Base-by-base conservation (phyloP, 73 alveolate genomes). In the Paramecium bursaria region DNA sequence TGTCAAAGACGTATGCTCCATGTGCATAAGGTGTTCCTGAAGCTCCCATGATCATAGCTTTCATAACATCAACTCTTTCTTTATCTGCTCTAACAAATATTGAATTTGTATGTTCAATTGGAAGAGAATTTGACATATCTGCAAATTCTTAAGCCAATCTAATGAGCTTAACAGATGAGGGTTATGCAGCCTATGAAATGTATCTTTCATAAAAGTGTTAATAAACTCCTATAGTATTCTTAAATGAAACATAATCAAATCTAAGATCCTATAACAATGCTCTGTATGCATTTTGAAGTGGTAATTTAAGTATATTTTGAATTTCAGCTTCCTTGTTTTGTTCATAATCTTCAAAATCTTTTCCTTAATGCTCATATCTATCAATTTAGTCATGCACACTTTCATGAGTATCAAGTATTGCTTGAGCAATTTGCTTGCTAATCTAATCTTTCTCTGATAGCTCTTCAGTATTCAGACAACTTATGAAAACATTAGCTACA, bases 81-180 rank as follows among this genome's bases (percentile, higher is more conserved):
- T 87, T 88, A 75, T 94, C 97, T 17, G 90, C 93, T 73, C 95
- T 77, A 22, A 87, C 97, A 57, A 94, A 94, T 17, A 94, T 92
- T 15, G 97, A 90, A 86, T 90, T 92, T 6, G 97, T 86, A 61
- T 88, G 89, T 74, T 94, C 97, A 50, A 90, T 73, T 3, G 98
- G 98, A 19, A 94, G 86, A 2, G 95, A 74, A 57, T 75, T 92
- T 75, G 92, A 93, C 54, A 94, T 74, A 76, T 92, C 94, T 2
- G 95, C 90, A 30, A 90, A 87, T 75, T 94, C 98, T 31, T 88
- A 42, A 9, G 99, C 99, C 50, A 96, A 85, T 75, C 99, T 86
- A 3, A 94, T 96, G 48, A 96, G 86, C 55, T 96, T 96, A 0
- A 95, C 87, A 7, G 85, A 89, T 21, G 99, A 91, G 51, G 99